Evolutionary conservation across 1,139 yeast species (phyloP).

Genomic region (Citeromyces hawaiiensis): DNA sequence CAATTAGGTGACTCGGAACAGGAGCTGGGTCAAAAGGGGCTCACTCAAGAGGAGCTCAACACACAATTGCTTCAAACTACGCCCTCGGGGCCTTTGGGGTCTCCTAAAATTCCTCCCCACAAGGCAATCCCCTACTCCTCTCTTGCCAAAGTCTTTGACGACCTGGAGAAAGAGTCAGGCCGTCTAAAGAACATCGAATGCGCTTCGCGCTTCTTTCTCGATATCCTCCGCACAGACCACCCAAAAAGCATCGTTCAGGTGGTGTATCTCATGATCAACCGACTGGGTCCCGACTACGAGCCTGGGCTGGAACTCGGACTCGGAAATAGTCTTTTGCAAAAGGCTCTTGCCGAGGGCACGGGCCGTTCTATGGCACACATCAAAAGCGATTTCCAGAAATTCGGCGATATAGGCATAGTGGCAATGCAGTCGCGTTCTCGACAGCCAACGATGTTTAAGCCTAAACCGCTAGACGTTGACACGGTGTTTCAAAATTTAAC

Average conservation of each 20-base stretch:
- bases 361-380: conserved; percentile 67
- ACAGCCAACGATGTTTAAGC: conserved; percentile 90
- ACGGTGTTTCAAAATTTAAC: conserved; percentile 64
- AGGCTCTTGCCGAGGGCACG: conserved; percentile 83
- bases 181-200: conserved; percentile 68
- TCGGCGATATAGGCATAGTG: conserved; percentile 85
- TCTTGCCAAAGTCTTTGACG: conserved; percentile 57
- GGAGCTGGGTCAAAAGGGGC: background rate
- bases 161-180: conserved; percentile 66
- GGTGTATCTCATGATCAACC: conserved; percentile 74
- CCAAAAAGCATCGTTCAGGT: conserved; percentile 54
- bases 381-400: conserved; percentile 59
- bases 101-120: background rate
- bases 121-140: conserved; percentile 45
- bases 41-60: too few species aligned
- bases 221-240: conserved; percentile 38
- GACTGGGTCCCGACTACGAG: conserved; percentile 92
- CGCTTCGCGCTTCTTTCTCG: conserved; percentile 57
- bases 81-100: background rate
- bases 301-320: conserved; percentile 77
- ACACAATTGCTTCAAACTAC: background rate
- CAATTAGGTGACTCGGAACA: background rate
- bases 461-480: conserved; percentile 62
- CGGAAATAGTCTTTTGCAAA: conserved; percentile 79
- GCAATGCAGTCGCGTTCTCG: conserved; percentile 75